A percentile compares a stretch with the other conserved stretches of the same genome.
These are phyloP conservation scores for Boletus insuetus DNA, from an alignment of 768 basidiomycete genomes.

Conservation along the genomic window DNA sequence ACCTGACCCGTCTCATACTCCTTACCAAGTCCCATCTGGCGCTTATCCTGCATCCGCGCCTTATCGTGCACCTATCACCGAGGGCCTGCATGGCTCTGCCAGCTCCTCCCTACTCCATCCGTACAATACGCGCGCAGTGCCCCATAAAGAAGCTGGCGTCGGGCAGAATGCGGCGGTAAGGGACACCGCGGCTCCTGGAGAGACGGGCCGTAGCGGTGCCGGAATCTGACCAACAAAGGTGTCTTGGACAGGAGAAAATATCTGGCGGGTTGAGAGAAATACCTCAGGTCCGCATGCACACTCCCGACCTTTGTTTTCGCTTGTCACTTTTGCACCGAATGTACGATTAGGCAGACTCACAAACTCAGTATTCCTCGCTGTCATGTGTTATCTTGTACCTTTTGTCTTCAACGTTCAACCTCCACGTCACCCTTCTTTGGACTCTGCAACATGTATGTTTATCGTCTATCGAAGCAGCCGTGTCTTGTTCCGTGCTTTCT, in stretches of 20 bases:
- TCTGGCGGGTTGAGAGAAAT: background rate
- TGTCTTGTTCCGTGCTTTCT: background rate
- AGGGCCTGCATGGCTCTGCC: constrained; percentile 43
- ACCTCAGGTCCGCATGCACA: background rate
- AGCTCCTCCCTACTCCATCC: constrained; percentile 40
- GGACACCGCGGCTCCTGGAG: constrained; percentile 41
- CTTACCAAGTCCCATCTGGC: constrained; percentile 70
- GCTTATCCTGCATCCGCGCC: constrained; percentile 56
- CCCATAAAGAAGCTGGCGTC: constrained; percentile 42
- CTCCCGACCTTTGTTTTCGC: background rate
- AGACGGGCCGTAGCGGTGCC: constrained; percentile 33
- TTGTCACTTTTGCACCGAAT: constrained; percentile 15
- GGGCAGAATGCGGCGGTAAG: constrained; percentile 49
- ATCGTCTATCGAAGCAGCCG: background rate
- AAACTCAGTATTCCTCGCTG: background rate
- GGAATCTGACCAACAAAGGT: too few species aligned
- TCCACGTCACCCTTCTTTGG: too few species aligned
- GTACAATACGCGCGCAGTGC: constrained; percentile 39
- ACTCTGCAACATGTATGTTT: background rate
- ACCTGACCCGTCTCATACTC: constrained; percentile 59
- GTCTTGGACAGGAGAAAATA: constrained; percentile 33
- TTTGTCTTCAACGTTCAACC: background rate
- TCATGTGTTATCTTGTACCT: constrained; percentile 13
- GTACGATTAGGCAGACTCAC: constrained; percentile 23
- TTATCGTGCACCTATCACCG: constrained; percentile 39